A percentile compares a stretch with the other conserved stretches of the same genome.
phyloP scores from a whole-genome alignment of 257 asterid genomes.

The Nicotiana noctiflora region DNA sequence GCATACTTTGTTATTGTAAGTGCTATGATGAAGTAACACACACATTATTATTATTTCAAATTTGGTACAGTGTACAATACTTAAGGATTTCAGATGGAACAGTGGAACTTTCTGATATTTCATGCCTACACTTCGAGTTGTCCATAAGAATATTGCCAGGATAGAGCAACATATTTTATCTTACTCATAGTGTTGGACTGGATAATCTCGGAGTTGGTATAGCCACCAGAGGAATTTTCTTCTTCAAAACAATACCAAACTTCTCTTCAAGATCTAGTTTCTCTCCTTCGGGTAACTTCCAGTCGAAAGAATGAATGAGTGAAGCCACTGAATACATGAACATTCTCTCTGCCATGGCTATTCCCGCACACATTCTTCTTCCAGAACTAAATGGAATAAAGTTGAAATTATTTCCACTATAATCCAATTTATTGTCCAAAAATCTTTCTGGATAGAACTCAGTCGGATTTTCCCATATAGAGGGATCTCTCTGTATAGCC shows the following conservation, averaged over 20 bases:
- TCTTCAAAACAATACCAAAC: constrained; percentile 64
- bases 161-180: neutral
- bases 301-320: constrained; percentile 49
- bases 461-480: constrained; percentile 35
- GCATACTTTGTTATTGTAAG: neutral
- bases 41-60: neutral
- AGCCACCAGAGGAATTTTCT: constrained; percentile 43
- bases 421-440: constrained; percentile 32
- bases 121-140: neutral
- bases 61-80: neutral
- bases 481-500: constrained; percentile 64
- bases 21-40: neutral
- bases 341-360: constrained; percentile 56
- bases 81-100: neutral
- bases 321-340: constrained; percentile 56
- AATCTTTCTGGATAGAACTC: constrained; percentile 54
- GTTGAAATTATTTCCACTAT: constrained; percentile 45
- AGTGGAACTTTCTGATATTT: neutral
- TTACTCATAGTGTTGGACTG: constrained; percentile 28
- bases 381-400: constrained; percentile 72
- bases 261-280: constrained; percentile 39
- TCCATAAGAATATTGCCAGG: neutral
- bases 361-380: constrained; percentile 60
- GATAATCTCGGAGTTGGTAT: constrained; percentile 48
- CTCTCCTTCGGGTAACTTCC: constrained; percentile 37